Percentiles rank a stretch among this genome's conserved stretches.
These are phyloP conservation scores for Boletellus deceptivus DNA, from an alignment of 1,284 basidiomycete species.

Conservation along the genomic window DNA sequence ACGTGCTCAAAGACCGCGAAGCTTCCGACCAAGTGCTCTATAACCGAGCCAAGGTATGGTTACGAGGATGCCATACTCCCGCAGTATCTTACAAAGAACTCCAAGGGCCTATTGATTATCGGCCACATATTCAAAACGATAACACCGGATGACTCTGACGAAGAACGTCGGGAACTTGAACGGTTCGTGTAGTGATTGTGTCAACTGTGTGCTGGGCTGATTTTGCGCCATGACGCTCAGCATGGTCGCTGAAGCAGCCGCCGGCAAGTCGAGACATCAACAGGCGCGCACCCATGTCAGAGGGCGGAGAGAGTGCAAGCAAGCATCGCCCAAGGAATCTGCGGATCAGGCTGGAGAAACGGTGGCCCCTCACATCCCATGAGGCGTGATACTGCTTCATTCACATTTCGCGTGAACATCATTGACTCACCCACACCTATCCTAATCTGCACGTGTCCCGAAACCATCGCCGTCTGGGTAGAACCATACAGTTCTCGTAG, in stretches of 20 bases:
- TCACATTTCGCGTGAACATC: slow-evolving; percentile 14
- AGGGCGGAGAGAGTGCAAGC: slow-evolving; percentile 36
- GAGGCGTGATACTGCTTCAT: slow-evolving; percentile 9
- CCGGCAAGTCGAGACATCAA: slow-evolving; percentile 60
- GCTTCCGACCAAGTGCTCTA: slow-evolving; percentile 68
- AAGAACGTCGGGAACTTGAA: slow-evolving; percentile 90
- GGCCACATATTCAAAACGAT: slow-evolving; percentile 86
- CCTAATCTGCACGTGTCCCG: slow-evolving; percentile 22
- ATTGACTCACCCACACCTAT: slow-evolving; percentile 12
- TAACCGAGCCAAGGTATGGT: slow-evolving; percentile 76
- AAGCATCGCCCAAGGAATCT: slow-evolving; percentile 17
- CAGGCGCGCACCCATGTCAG: slow-evolving; percentile 41
- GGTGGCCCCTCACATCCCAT: slow-evolving; percentile 13
- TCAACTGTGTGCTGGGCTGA: slow-evolving; percentile 4
- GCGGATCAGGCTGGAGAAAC: slow-evolving; percentile 18
- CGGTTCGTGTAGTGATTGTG: slow-evolving; percentile 44
- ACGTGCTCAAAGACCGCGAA: slow-evolving; percentile 75
- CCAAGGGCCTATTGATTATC: slow-evolving; percentile 74
- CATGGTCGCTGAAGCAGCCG: slow-evolving; percentile 69
- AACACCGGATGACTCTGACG: slow-evolving; percentile 83
- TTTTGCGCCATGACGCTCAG: slow-evolving; percentile 31
- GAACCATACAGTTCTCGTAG: slow-evolving; percentile 11
- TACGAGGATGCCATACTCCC: neutral
- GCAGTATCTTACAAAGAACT: slow-evolving; percentile 9
- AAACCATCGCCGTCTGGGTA: slow-evolving; percentile 14